Evolutionary conservation across 257 asterid species (phyloP), one percentile per base, ranked within the genome.

Genomic region (Penstemon newberryi): DNA sequence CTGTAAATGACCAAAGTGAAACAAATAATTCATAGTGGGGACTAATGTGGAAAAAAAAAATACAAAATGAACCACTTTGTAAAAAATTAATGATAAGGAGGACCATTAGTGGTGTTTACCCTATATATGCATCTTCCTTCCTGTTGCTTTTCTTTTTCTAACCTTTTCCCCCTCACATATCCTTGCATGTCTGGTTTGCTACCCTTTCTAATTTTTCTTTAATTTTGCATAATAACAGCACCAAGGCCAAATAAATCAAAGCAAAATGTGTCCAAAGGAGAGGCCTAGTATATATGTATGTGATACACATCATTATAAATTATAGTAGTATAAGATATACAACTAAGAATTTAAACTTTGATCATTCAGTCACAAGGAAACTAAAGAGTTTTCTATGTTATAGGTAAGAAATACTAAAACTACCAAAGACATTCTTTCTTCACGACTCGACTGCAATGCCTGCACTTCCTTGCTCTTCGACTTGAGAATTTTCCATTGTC

Each of bases 241-340:
- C 33, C 33, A 25, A 25, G 2, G 33, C 33, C 33, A 25, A 25
- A 25, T 25, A 2, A 25, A 25, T 25, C 33, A 25, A 67, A 71
- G 72, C 79, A 79, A 65, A 61, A 49, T 47, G 69, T 76, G 60
- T 73, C 50, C 42, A 49, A 25, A 25, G 15, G 9, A 63, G 1
- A 37, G 13, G 71, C 61, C 66, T 69, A 51, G 57, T 52, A 65
- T 75, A 25, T 25, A 25, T 25, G 33, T 25, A 25, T 25, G 79
- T 77, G 69, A 71, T 68, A 71, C 75, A 80, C 40, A 40, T 25
- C 79, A 67, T 73, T 54, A 77, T 78, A 80, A 73, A 75, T 80
- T 82, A 76, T 80, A 81, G 33, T 25, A 25, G 33, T 25, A 25
- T 58, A 57, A 40, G 61, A 81, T 87, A 81, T 87, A 85, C 91